Evolutionary conservation across 371 early-diverging fungal species (phyloP).

Genomic region (Lichtheimia corymbifera): DNA sequence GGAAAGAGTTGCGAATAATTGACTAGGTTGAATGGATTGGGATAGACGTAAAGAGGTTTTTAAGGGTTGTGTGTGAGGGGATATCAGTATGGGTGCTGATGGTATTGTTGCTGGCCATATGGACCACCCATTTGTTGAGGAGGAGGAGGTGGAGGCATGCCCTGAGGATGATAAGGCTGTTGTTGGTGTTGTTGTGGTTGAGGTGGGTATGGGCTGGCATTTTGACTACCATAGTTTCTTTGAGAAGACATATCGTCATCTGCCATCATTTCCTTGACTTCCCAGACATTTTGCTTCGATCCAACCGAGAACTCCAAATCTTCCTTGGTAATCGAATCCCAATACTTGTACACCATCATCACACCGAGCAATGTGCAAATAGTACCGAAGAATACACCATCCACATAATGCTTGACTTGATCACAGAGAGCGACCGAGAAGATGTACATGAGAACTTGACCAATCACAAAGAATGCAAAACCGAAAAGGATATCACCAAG

Average conservation of each 20-base stretch:
- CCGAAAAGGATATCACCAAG: constrained; percentile 87
- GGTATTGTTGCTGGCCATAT: constrained; percentile 27
- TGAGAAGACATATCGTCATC: constrained; percentile 42
- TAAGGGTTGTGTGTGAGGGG: not conserved
- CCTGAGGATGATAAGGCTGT: constrained; percentile 18
- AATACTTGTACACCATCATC: constrained; percentile 99
- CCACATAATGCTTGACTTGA: constrained; percentile 87
- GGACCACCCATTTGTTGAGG: constrained; percentile 16
- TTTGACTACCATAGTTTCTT: constrained; percentile 7
- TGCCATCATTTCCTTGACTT: constrained; percentile 74
- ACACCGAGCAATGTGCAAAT: constrained; percentile 86
- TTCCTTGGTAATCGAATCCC: constrained; percentile 96
- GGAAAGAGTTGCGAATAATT: not conserved
- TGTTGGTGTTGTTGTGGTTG: constrained; percentile 22
- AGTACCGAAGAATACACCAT: constrained; percentile 91
- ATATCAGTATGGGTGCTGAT: constrained; percentile 15
- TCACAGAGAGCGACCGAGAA: constrained; percentile 77
- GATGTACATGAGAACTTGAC: constrained; percentile 74
- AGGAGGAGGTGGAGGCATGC: constrained; percentile 15
- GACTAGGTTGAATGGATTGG: not conserved
- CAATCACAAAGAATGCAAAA: constrained; percentile 77
- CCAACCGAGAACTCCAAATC: constrained; percentile 93
- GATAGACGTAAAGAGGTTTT: no score
- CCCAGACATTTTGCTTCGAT: constrained; percentile 85
- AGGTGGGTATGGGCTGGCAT: constrained; percentile 1